phyloP scores from a whole-genome alignment of 352 stramenopile species.

The Pythium folliculosum region DNA sequence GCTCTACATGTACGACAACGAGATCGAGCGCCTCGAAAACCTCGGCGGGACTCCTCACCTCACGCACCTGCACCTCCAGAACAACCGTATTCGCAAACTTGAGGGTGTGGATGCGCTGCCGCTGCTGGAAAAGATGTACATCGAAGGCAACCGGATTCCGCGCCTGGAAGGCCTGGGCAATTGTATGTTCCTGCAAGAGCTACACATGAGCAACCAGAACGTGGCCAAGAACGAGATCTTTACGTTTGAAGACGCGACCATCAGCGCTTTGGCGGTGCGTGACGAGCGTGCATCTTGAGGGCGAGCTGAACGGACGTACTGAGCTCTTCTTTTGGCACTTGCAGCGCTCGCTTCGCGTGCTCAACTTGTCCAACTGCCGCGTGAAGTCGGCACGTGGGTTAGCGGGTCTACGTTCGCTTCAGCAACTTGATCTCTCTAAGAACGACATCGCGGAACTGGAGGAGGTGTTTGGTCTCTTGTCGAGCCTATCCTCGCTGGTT shows the following conservation, averaged over 20 bases:
- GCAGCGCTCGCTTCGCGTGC: slow-evolving; percentile 53
- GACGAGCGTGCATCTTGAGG: no score
- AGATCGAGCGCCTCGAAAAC: slow-evolving; percentile 54
- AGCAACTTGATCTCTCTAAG: slow-evolving; percentile 66
- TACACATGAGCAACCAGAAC: slow-evolving; percentile 67
- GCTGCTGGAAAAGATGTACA: slow-evolving; percentile 70
- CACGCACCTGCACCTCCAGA: slow-evolving; percentile 75
- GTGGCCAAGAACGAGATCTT: slow-evolving; percentile 36
- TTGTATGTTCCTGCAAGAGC: slow-evolving; percentile 50
- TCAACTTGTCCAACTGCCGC: slow-evolving; percentile 66
- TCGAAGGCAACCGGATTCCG: slow-evolving; percentile 67
- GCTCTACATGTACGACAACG: slow-evolving; percentile 83
- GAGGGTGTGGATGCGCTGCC: slow-evolving; percentile 44
- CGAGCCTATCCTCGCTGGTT: slow-evolving; percentile 40
- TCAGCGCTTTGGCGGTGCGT: slow-evolving; percentile 46
- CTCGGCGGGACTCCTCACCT: slow-evolving; percentile 49
- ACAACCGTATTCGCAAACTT: slow-evolving; percentile 61
- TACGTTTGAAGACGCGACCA: slow-evolving; percentile 46
- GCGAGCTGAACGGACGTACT: no score
- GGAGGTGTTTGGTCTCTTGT: slow-evolving; percentile 65
- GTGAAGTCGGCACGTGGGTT: slow-evolving; percentile 38
- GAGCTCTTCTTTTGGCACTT: no score
- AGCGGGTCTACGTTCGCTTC: slow-evolving; percentile 38
- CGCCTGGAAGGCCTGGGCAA: slow-evolving; percentile 54
- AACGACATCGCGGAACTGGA: slow-evolving; percentile 68